A percentile compares a stretch with the other conserved stretches of the same genome.
Evolutionary conservation across 495 filamentous ascomycete species (phyloP).

Genomic region (Talaromyces wortmannii): DNA sequence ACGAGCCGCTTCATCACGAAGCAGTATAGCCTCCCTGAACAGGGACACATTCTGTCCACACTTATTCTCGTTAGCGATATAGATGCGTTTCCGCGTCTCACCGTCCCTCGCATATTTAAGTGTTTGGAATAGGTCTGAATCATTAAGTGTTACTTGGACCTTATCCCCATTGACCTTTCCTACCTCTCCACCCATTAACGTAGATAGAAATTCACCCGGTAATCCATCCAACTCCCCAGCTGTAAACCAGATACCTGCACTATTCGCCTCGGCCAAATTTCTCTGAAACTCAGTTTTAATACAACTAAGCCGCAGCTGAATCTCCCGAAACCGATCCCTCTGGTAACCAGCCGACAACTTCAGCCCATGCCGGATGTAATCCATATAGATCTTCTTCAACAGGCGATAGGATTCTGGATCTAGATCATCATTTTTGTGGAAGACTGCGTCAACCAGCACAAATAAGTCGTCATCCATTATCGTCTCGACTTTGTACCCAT

Average conservation of each 20-base stretch:
- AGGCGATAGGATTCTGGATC: slow-evolving; percentile 56
- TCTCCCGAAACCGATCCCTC: slow-evolving; percentile 64
- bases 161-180: slow-evolving; percentile 52
- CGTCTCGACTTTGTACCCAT: slow-evolving; percentile 58
- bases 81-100: slow-evolving; percentile 48
- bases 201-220: slow-evolving; percentile 39
- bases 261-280: slow-evolving; percentile 60
- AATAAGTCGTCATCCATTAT: slow-evolving; percentile 66
- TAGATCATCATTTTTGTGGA: slow-evolving; percentile 46
- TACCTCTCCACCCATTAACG: too few species aligned
- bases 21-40: slow-evolving; percentile 78
- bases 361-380: slow-evolving; percentile 55
- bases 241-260: slow-evolving; percentile 58
- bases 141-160: slow-evolving; percentile 59
- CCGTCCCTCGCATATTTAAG: slow-evolving; percentile 54
- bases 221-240: slow-evolving; percentile 54
- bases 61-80: slow-evolving; percentile 66
- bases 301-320: slow-evolving; percentile 61
- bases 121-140: slow-evolving; percentile 59
- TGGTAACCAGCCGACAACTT: slow-evolving; percentile 51
- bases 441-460: slow-evolving; percentile 51
- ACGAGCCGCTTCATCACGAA: slow-evolving; percentile 89
- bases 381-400: slow-evolving; percentile 61
- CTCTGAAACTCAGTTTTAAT: slow-evolving; percentile 60
- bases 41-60: slow-evolving; percentile 78